Percentiles rank a stretch among this genome's conserved stretches.
Conservation (phyloP, 106 monocot genomes). For the Allium cepa region DNA sequence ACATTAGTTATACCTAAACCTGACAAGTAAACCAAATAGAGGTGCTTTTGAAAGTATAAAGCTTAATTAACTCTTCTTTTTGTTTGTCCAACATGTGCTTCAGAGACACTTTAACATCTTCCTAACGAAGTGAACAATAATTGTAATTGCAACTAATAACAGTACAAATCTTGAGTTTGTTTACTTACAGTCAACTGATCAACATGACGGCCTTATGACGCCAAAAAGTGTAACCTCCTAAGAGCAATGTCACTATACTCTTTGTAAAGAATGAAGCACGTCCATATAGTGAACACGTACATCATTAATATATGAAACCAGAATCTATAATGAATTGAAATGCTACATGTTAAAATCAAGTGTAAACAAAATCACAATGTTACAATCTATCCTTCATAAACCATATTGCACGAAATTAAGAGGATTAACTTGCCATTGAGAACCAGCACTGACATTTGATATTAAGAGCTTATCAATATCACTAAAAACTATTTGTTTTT, state of each 20-base stretch:
- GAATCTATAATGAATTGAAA: slow-evolving; percentile 21
- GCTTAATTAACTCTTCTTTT: not conserved
- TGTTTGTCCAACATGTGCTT: not conserved
- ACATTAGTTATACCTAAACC: no score
- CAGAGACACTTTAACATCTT: no score
- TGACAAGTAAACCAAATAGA: no score
- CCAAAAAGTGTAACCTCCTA: slow-evolving; percentile 87
- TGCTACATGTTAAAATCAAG: not conserved
- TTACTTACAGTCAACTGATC: slow-evolving; percentile 66
- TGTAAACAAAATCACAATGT: not conserved
- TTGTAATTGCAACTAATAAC: no score
- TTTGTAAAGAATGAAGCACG: slow-evolving; percentile 68
- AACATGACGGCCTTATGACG: slow-evolving; percentile 71
- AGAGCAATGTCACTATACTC: slow-evolving; percentile 81
- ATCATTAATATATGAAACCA: slow-evolving; percentile 71
- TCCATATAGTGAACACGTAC: slow-evolving; percentile 86
- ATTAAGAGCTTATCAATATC: slow-evolving; percentile 97
- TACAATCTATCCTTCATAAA: not conserved
- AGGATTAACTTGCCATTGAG: slow-evolving; percentile 38
- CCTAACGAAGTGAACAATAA: no score
- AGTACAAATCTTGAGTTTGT: no score
- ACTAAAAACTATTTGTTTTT: slow-evolving; percentile 62
- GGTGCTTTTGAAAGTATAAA: not conserved
- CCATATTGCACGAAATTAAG: not conserved
- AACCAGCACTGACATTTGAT: slow-evolving; percentile 81